Base-by-base conservation (phyloP, 306 rosid genomes). In the Medicago lupulina region DNA sequence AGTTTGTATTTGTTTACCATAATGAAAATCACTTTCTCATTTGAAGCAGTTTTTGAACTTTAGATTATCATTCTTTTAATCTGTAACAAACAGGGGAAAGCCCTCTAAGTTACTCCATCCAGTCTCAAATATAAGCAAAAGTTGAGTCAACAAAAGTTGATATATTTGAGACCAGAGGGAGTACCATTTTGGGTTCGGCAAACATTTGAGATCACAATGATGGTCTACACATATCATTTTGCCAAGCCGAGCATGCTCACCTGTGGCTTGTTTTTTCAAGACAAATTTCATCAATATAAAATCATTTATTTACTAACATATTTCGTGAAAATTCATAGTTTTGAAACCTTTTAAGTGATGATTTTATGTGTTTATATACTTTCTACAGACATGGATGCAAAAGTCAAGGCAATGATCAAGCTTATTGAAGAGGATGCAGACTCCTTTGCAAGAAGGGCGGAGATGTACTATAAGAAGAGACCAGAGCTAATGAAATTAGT, bases 371-470 rank as follows among this genome's bases (percentile, higher is more conserved):
- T 59, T 74, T 73, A 4, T 66, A 4, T 17, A 28, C 31, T 55
- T 82, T 71, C 39, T 76, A 73, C 89, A 96, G 99, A 92, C 73
- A 96, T 96, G 96, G 99, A 96, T 85, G 86, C 89, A 79, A 96
- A 96, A 87, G 99, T 96, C 43, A 96, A 96, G 82, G 84, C 97
- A 62, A 96, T 96, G 99, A 92, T 96, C 82, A 96, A 92, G 87
- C 99, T 92, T 76, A 96, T 96, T 60, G 99, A 96, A 88, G 99
- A 96, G 85, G 99, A 96, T 87, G 99, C 98, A 16, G 99, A 96
- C 83, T 96, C 99, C 25, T 96, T 96, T 85, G 98, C 99, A 58
- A 92, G 98, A 81, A 92, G 97, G 88, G 99, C 99, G 55, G 99
- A 96, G 74, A 96, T 96, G 99, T 96, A 96, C 87, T 96, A 96